Evolutionary conservation across 208 protist species (phyloP).

Genomic region (Crithidia thermophila): DNA sequence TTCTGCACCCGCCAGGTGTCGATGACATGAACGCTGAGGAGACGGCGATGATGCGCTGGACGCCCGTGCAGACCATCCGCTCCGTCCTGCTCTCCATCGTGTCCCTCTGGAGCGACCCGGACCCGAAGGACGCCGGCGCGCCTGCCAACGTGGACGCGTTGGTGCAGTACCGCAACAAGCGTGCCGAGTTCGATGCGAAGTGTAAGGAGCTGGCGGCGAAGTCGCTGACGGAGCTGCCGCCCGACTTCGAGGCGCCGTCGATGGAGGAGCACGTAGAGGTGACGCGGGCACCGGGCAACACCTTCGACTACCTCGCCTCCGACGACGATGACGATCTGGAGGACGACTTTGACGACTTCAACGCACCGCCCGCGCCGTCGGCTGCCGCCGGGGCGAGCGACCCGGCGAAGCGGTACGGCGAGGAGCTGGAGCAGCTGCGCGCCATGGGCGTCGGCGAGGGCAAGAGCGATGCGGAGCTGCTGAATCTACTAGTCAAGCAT

Average conservation of each 20-base stretch:
- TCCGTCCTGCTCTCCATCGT: slow-evolving; percentile 96
- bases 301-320: slow-evolving; percentile 31
- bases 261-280: slow-evolving; percentile 68
- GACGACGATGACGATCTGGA: slow-evolving; percentile 47
- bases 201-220: slow-evolving; percentile 83
- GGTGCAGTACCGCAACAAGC: slow-evolving; percentile 86
- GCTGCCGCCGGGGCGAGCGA: background rate
- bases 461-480: slow-evolving; percentile 59
- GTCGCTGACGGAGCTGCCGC: slow-evolving; percentile 88
- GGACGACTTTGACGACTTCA: slow-evolving; percentile 56
- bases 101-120: slow-evolving; percentile 94
- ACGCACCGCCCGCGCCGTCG: slow-evolving; percentile 3
- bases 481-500: slow-evolving; percentile 61
- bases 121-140: slow-evolving; percentile 91
- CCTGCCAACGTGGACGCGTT: slow-evolving; percentile 96
- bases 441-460: slow-evolving; percentile 66
- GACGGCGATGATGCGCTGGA: slow-evolving; percentile 96
- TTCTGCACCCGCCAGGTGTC: slow-evolving; percentile 97
- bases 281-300: slow-evolving; percentile 23
- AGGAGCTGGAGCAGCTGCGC: slow-evolving; percentile 78
- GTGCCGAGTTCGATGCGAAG: slow-evolving; percentile 56
- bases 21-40: slow-evolving; percentile 93
- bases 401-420: slow-evolving; percentile 41
- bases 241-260: slow-evolving; percentile 75
- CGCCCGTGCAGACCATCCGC: slow-evolving; percentile 94